Evolutionary conservation across 2,329 filamentous ascomycete species (phyloP).

Genomic region (Beauveria asiatica): DNA sequence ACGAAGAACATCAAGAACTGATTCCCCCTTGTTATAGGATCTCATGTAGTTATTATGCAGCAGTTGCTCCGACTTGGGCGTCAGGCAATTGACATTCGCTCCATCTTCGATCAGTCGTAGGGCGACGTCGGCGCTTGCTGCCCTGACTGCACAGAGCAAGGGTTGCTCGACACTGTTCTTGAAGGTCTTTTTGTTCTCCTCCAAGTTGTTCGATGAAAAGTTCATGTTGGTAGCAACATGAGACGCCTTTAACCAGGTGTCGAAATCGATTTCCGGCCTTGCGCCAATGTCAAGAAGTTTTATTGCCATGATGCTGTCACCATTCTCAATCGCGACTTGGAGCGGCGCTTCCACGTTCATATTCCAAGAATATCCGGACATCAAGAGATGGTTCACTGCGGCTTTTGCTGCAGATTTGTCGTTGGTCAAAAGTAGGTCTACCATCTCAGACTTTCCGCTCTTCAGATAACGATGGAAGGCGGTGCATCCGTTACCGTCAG

Average conservation of each 20-base stretch:
- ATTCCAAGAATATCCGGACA: conserved; percentile 27
- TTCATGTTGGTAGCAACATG: conserved; percentile 33
- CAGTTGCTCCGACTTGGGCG: conserved; percentile 27
- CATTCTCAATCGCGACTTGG: conserved; percentile 46
- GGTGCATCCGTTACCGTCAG: conserved; percentile 55
- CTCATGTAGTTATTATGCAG: conserved; percentile 25
- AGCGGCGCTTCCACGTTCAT: conserved; percentile 40
- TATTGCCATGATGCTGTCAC: conserved; percentile 43
- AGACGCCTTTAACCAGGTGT: conserved; percentile 52
- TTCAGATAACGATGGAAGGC: conserved; percentile 57
- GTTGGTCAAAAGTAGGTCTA: conserved; percentile 42
- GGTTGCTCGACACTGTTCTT: conserved; percentile 49
- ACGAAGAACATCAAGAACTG: conserved; percentile 54
- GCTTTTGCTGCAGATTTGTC: conserved; percentile 54
- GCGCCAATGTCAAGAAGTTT: conserved; percentile 59
- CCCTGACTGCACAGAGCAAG: conserved; percentile 50
- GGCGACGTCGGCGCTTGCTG: conserved; percentile 36
- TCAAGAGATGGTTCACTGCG: conserved; percentile 57
- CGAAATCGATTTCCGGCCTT: conserved; percentile 49
- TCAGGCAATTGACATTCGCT: conserved; percentile 56
- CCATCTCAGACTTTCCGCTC: conserved; percentile 36
- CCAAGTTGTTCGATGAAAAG: conserved; percentile 25
- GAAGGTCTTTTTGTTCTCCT: conserved; percentile 43
- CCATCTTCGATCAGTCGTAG: conserved; percentile 53
- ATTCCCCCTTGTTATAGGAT: conserved; percentile 31